phyloP scores from a whole-genome alignment of 2,329 filamentous ascomycete species.

The Metarhizium robertsii region DNA sequence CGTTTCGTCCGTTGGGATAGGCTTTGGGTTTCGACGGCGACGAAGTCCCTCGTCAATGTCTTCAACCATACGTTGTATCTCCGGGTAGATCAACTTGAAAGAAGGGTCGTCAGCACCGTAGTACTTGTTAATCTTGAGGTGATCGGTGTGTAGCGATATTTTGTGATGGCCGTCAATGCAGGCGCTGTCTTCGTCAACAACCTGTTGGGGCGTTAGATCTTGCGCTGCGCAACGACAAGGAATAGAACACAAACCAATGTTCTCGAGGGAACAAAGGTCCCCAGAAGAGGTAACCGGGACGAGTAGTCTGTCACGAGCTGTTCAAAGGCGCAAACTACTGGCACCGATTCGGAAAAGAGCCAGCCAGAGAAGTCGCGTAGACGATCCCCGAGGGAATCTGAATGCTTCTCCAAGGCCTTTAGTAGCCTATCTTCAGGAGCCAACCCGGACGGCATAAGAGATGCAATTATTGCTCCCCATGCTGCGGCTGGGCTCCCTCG shows the following conservation, averaged over 20 bases:
- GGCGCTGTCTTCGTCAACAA: conserved; percentile 7
- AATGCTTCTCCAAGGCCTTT: no score
- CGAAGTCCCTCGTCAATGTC: no score
- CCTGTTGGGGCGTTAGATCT: background rate
- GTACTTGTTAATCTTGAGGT: conserved; percentile 9
- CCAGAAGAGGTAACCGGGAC: no score
- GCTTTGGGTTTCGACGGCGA: no score
- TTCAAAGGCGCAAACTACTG: conserved; percentile 6
- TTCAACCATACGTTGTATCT: conserved; percentile 3
- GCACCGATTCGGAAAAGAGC: conserved; percentile 7
- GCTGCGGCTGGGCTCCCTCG: no score
- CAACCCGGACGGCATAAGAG: no score
- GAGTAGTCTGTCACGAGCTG: conserved; percentile 7
- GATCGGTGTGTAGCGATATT: conserved; percentile 6
- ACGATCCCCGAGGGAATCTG: conserved; percentile 5
- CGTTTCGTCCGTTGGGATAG: no score
- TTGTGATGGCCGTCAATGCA: conserved; percentile 7
- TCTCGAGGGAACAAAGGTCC: no score
- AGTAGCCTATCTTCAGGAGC: no score
- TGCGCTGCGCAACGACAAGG: no score
- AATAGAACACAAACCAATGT: no score
- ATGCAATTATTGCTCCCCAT: no score
- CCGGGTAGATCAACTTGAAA: conserved; percentile 7
- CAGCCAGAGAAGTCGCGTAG: conserved; percentile 8
- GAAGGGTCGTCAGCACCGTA: conserved; percentile 5